Conservation (phyloP, 345 rosid genomes). For the Citrus cavaleriei region DNA sequence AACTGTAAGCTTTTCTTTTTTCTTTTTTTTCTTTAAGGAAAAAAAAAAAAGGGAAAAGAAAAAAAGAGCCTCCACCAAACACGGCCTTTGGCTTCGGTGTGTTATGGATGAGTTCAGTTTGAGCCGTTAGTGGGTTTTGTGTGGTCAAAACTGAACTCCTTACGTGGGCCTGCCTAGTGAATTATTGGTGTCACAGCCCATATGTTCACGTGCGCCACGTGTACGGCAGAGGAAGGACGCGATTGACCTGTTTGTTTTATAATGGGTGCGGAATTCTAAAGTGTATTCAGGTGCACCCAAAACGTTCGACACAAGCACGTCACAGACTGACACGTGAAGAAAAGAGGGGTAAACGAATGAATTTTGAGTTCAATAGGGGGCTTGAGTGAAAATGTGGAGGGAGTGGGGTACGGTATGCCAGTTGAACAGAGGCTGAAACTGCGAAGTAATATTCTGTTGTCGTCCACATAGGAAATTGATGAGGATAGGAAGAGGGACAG, state of each 20-base stretch:
- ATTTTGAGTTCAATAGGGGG: too few species aligned
- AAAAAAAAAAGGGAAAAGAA: not conserved
- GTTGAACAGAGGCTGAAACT: constrained; percentile 7
- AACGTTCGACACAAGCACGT: not conserved
- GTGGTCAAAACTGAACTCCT: constrained; percentile 17
- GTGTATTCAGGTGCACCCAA: not conserved
- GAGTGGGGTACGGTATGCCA: not conserved
- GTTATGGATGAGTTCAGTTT: not conserved
- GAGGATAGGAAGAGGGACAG: not conserved
- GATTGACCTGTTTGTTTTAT: not conserved
- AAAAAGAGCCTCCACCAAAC: not conserved
- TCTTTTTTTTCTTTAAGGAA: not conserved
- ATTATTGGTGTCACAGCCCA: constrained; percentile 30
- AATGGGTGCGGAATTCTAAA: not conserved
- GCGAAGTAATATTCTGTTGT: constrained; percentile 24
- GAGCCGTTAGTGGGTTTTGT: not conserved
- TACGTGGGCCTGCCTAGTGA: constrained; percentile 3
- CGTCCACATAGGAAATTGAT: constrained; percentile 26
- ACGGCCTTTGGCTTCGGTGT: not conserved
- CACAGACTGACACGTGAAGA: too few species aligned
- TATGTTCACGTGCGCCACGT: constrained; percentile 29
- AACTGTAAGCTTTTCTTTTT: not conserved
- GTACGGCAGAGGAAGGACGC: constrained; percentile 5
- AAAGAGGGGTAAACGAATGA: too few species aligned
- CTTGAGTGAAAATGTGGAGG: not conserved